Evolutionary conservation across 2,329 filamentous ascomycete species (phyloP).

Genomic region (Colletotrichum spinosum): DNA sequence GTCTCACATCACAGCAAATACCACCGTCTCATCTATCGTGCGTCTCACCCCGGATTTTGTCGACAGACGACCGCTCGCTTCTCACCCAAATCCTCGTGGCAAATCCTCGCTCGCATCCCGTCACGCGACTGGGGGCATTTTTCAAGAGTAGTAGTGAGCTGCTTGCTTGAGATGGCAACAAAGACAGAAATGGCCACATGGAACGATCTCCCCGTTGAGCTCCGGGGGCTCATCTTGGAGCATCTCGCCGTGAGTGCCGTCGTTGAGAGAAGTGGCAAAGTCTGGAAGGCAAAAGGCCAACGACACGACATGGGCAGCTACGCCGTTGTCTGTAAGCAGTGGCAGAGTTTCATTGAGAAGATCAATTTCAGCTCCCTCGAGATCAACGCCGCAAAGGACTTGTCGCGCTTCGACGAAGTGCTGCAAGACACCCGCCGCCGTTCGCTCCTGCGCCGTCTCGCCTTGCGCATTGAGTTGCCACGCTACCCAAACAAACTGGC

Average conservation of each 20-base stretch:
- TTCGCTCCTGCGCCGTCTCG: conserved; percentile 39
- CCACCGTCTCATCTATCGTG: not conserved
- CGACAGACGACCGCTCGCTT: conserved; percentile 32
- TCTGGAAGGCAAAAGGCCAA: conserved; percentile 15
- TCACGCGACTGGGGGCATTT: conserved; percentile 4
- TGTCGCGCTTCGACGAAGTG: conserved; percentile 39
- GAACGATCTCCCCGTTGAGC: conserved; percentile 37
- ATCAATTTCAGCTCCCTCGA: conserved; percentile 41
- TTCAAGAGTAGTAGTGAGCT: not conserved
- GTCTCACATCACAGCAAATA: too few species aligned
- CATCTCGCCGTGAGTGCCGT: conserved; percentile 26
- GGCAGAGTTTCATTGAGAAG: conserved; percentile 43
- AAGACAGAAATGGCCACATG: conserved; percentile 37
- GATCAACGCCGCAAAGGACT: conserved; percentile 37
- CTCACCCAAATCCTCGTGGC: conserved; percentile 6
- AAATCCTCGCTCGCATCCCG: not conserved
- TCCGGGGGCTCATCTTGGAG: conserved; percentile 33
- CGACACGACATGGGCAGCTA: conserved; percentile 39
- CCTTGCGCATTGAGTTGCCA: conserved; percentile 41
- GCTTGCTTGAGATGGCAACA: conserved; percentile 17
- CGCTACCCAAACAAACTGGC: conserved; percentile 38
- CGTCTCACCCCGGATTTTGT: conserved; percentile 20
- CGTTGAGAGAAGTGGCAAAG: conserved; percentile 14
- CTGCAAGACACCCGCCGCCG: conserved; percentile 39
- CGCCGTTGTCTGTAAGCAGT: conserved; percentile 43